phyloP scores from a whole-genome alignment of 257 asterid genomes.

The Solanum pinnatisectum region DNA sequence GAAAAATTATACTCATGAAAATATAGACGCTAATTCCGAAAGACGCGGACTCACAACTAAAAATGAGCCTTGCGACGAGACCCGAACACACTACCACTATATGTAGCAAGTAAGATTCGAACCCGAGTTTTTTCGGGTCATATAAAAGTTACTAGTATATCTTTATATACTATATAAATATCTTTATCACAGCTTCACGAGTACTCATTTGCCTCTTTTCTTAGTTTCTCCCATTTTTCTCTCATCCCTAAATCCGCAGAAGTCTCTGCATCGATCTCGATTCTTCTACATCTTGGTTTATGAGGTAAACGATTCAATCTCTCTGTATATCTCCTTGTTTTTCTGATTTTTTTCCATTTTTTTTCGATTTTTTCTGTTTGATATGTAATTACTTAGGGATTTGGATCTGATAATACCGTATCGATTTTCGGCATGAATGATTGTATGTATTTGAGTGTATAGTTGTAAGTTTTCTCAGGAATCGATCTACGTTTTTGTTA shows the following conservation, averaged over 20 bases:
- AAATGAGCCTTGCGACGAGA: neutral
- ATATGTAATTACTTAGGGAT: neutral
- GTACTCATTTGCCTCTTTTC: neutral
- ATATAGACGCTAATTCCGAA: neutral
- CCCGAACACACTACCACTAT: neutral
- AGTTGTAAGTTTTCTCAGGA: neutral
- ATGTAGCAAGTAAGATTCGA: neutral
- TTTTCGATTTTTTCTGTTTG: neutral
- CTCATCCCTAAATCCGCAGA: neutral
- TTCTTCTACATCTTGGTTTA: conserved; percentile 4
- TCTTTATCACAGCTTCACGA: neutral
- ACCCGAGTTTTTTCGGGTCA: neutral
- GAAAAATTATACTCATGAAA: neutral
- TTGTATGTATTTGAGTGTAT: neutral
- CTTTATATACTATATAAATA: neutral
- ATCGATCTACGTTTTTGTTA: neutral
- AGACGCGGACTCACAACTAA: neutral
- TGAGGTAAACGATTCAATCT: neutral
- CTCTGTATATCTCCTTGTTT: neutral
- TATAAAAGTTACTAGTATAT: neutral
- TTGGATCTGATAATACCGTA: neutral
- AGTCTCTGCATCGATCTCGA: neutral
- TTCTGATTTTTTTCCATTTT: neutral
- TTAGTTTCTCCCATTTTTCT: neutral
- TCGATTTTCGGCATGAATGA: neutral